Base-by-base conservation (phyloP, 345 rosid genomes). In the Ceriops decandra region DNA sequence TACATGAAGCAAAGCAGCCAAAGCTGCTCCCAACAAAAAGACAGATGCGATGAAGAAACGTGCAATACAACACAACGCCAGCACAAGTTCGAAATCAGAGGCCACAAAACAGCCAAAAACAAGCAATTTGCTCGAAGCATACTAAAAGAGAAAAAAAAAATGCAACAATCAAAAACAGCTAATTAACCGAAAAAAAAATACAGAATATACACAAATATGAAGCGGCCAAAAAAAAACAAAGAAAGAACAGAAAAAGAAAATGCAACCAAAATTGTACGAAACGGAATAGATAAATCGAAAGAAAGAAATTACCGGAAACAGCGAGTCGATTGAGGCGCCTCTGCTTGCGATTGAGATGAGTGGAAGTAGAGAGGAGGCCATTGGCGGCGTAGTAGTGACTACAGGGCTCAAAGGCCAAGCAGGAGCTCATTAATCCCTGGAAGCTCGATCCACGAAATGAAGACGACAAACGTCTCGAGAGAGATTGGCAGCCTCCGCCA, bases 371-470 rank as follows among this genome's bases (percentile, higher is more conserved):
- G 49, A 85, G 88, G 30, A 85, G 74, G 57, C 81, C 84, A 77
- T 69, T 75, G 31, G 85, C 84, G 82, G 68, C 74, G 75, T 71
- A 70, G 57, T 77, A 86, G 33, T 86, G 87, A 57, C 72, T 62
- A 68, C 90, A 92, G 9, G 96, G 93, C 77, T 87, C 90, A 59
- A 86, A 83, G 49, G 89, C 84, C 73, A 89, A 74, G 65, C 83
- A 89, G 20, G 95, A 89, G 65, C 73, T 74, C 79, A 86, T 76
- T 15, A 86, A 73, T 31, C 83, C 83, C 51, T 82, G 81, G 70
- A 84, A 72, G 57, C 74, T 68, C 79, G 90, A 84, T 85, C 85
- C 85, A 59, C 69, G 70, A 51, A 76, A 52, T 32, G 83, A 77
- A 62, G 80, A 74, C 17, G 68, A 28, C 62, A 68, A 73, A 61